Percentiles rank a stretch among this genome's conserved stretches.
These are phyloP conservation scores for Sindora glabra DNA, from an alignment of 306 rosid species.

Conservation along the genomic window DNA sequence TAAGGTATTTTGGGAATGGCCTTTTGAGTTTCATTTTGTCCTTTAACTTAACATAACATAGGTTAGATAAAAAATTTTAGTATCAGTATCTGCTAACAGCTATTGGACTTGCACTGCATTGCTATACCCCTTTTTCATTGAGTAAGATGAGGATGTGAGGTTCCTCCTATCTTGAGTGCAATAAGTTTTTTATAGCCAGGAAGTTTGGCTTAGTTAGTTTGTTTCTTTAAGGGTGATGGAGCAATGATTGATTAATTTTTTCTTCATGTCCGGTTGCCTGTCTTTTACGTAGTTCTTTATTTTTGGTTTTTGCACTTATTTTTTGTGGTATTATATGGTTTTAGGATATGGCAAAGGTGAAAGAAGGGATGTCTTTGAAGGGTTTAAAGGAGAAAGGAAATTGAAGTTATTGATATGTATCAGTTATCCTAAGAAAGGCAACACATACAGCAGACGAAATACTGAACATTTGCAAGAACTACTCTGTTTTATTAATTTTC, in stretches of 20 bases:
- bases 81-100: conserved; percentile 3
- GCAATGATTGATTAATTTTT: not conserved
- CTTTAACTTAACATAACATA: not conserved
- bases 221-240: not conserved
- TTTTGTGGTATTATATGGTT: not conserved
- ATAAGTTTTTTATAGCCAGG: not conserved
- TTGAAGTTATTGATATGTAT: not conserved
- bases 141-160: not conserved
- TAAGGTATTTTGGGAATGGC: not conserved
- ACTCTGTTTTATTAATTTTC: too few species aligned
- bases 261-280: not conserved
- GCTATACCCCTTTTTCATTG: not conserved
- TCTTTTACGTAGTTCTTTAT: not conserved
- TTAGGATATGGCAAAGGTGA: not conserved
- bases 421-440: not conserved
- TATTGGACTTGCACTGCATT: not conserved
- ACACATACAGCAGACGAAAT: too few species aligned
- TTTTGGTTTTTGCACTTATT: not conserved
- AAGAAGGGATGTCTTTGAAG: not conserved
- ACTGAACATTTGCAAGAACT: too few species aligned
- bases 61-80: not conserved
- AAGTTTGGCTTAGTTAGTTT: not conserved
- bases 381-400: not conserved
- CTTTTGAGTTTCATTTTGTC: not conserved
- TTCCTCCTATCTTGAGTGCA: not conserved